phyloP scores from a whole-genome alignment of 2,329 filamentous ascomycete species.

The Claviceps humidiphila region DNA sequence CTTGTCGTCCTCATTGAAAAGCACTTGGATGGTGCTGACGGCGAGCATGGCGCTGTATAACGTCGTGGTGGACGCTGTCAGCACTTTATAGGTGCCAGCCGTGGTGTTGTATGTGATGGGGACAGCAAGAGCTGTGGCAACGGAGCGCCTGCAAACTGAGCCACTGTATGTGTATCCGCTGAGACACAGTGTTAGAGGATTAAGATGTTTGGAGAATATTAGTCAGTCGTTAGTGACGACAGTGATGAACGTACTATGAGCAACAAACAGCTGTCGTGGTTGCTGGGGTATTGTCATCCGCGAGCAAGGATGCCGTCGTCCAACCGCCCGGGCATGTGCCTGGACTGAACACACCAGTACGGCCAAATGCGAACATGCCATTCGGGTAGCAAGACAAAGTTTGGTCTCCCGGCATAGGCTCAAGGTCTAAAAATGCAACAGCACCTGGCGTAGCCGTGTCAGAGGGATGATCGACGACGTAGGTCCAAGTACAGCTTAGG shows the following conservation, averaged over 20 bases:
- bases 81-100: slow-evolving; percentile 20
- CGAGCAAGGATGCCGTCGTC: slow-evolving; percentile 23
- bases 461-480: slow-evolving; percentile 16
- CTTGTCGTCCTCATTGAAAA: slow-evolving; percentile 25
- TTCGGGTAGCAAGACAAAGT: slow-evolving; percentile 28
- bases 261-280: slow-evolving; percentile 25
- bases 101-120: slow-evolving; percentile 24
- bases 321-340: slow-evolving; percentile 26
- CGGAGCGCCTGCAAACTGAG: slow-evolving; percentile 20
- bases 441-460: slow-evolving; percentile 14
- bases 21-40: slow-evolving; percentile 23
- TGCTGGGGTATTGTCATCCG: slow-evolving; percentile 15
- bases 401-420: slow-evolving; percentile 21
- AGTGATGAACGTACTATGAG: slow-evolving; percentile 22
- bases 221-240: background rate
- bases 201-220: background rate
- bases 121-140: slow-evolving; percentile 23
- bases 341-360: slow-evolving; percentile 27
- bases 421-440: slow-evolving; percentile 24
- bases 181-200: background rate
- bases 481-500: slow-evolving; percentile 25
- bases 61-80: slow-evolving; percentile 23
- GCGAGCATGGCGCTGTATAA: slow-evolving; percentile 24
- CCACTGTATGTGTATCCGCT: slow-evolving; percentile 23
- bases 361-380: slow-evolving; percentile 24